Conservation (phyloP, 1,284 basidiomycete species). For the Golubevia pallescens region DNA sequence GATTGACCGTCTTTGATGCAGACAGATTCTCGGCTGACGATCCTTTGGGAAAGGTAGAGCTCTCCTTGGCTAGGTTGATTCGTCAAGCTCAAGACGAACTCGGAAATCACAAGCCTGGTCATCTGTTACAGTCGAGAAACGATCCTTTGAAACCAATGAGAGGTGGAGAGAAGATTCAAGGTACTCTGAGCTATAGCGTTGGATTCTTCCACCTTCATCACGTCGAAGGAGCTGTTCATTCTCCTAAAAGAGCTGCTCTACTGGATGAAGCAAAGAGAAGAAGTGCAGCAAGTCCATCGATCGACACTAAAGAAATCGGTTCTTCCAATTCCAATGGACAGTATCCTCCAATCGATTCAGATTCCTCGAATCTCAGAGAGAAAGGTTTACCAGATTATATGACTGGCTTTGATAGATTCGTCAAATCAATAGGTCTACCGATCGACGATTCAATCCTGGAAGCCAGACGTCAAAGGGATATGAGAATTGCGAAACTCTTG, state of each 20-base stretch:
- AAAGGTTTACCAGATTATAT: conserved; percentile 18
- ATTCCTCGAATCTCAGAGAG: not conserved
- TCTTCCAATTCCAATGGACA: no score
- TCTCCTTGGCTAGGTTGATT: conserved; percentile 39
- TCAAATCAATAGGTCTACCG: conserved; percentile 37
- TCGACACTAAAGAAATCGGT: not conserved
- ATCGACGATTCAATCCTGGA: conserved; percentile 35
- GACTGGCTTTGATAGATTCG: conserved; percentile 48
- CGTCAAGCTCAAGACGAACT: conserved; percentile 15
- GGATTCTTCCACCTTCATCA: conserved; percentile 45
- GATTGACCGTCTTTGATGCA: conserved; percentile 14
- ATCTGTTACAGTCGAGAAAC: conserved; percentile 33
- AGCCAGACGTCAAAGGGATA: conserved; percentile 28
- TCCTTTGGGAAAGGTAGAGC: conserved; percentile 49
- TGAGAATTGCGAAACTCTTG: conserved; percentile 36
- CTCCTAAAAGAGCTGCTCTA: conserved; percentile 26
- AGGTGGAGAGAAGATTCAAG: conserved; percentile 27
- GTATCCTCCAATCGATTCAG: no score
- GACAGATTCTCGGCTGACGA: conserved; percentile 57
- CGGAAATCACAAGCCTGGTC: not conserved
- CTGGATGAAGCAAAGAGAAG: conserved; percentile 20
- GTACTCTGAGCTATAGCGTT: conserved; percentile 46
- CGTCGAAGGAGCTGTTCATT: conserved; percentile 20
- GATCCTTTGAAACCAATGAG: conserved; percentile 40
- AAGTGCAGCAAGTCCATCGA: no score